A percentile compares a stretch with the other conserved stretches of the same genome.
Conservation (phyloP, 2,329 filamentous ascomycete species). For the Cytospora schulzeri region DNA sequence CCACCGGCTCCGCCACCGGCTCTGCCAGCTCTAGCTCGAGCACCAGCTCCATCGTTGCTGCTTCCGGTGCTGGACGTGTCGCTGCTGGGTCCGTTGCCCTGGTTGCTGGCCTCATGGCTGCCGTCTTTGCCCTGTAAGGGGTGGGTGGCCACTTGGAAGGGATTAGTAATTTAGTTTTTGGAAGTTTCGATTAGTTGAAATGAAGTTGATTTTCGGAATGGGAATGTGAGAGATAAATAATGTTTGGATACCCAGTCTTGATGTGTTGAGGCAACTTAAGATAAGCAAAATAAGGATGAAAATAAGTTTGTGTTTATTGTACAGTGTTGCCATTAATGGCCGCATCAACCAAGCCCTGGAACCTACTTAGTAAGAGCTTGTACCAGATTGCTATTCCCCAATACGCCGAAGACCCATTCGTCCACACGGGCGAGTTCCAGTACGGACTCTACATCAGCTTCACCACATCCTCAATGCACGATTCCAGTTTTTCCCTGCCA, state of each 20-base stretch:
- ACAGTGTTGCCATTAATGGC: no score
- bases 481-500: background rate
- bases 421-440: background rate
- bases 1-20: conserved; percentile 28
- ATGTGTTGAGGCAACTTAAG: background rate
- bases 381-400: no score
- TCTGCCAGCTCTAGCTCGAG: conserved; percentile 33
- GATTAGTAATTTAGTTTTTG: background rate
- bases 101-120: conserved; percentile 44
- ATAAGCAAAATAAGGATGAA: no score
- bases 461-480: background rate
- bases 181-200: background rate
- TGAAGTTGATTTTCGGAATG: background rate
- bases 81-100: conserved; percentile 44
- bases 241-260: conserved; percentile 24
- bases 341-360: no score
- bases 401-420: no score
- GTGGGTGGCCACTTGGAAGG: background rate
- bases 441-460: background rate
- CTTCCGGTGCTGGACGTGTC: conserved; percentile 36
- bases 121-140: conserved; percentile 36
- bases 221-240: conserved; percentile 7
- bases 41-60: conserved; percentile 30
- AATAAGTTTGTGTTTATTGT: no score
- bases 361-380: no score